Base-by-base conservation (phyloP, 73 alveolate genomes). In the Paramecium biaurelia region DNA sequence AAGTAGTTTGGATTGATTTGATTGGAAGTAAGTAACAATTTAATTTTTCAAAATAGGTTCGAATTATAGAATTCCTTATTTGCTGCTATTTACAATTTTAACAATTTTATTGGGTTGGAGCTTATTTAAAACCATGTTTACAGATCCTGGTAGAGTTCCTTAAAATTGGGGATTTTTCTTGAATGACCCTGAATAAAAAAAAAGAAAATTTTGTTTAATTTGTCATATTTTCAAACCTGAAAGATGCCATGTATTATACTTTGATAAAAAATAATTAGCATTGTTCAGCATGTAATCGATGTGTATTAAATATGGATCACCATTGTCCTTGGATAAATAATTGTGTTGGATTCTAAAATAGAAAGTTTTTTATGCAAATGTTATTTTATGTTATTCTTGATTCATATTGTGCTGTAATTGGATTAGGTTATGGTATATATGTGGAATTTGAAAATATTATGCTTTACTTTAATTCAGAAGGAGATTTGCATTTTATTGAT, bases 81-180 rank as follows among this genome's bases (percentile, higher is more conserved):
- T 79, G n/a, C 30, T 38, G n/a, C 30, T 32, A 12, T 79, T 79
- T 79, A 79, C 76, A 38, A 20, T 41, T 23, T 21, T 41, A 30
- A 79, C 76, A 30, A 28, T 96, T 59, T 79, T 97, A 93, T 94
- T 98, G 63, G 84, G 96, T 32, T 96, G 99, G 96, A 92, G 99
- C 21, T 98, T 98, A 92, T 85, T 94, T 67, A 92, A 94, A 85
- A 92, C 99, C 3, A 95, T 98, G 93, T 93, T 94, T 30, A 96
- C 99, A 49, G 99, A 98, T 68, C 99, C 99, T 8, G 99, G 99
- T 10, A 95, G 95, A 92, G 99, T 98, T 14, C 99, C 99, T 5
- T 94, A 97, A n/a, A 95, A 93, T 92, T 98, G 99, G 99, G 99
- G 99, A 20, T 97, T 96, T 79, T 93, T 93, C 70, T 86, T 97